phyloP scores from a whole-genome alignment of 2,329 filamentous ascomycete genomes.

The Aureobasidium sp. region DNA sequence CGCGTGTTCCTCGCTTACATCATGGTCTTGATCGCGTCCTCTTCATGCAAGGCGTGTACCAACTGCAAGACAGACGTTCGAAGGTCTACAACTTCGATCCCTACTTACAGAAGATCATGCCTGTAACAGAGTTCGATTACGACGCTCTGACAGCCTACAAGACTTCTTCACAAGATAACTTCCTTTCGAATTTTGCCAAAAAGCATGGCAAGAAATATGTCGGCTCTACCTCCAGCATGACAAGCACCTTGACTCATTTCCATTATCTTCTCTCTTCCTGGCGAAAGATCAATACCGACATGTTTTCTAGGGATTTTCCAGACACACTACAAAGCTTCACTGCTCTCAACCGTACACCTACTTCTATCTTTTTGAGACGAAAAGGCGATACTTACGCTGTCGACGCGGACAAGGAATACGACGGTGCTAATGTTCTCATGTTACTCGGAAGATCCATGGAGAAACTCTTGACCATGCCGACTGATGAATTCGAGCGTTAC shows the following conservation, averaged over 20 bases:
- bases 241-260: slow-evolving; percentile 76
- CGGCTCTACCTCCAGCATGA: slow-evolving; percentile 97
- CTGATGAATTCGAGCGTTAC: slow-evolving; percentile 79
- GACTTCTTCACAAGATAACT: slow-evolving; percentile 78
- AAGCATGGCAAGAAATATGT: slow-evolving; percentile 70
- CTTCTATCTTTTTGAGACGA: slow-evolving; percentile 73
- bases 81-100: slow-evolving; percentile 95
- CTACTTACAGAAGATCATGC: slow-evolving; percentile 89
- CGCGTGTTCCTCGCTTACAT: slow-evolving; percentile 55
- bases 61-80: slow-evolving; percentile 80
- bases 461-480: slow-evolving; percentile 80
- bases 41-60: slow-evolving; percentile 91
- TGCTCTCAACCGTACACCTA: slow-evolving; percentile 61
- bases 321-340: slow-evolving; percentile 58
- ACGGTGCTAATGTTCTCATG: slow-evolving; percentile 76
- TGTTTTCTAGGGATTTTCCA: slow-evolving; percentile 61
- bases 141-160: slow-evolving; percentile 77
- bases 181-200: slow-evolving; percentile 61
- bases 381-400: slow-evolving; percentile 87
- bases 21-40: slow-evolving; percentile 82
- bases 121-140: slow-evolving; percentile 87
- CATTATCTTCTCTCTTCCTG: slow-evolving; percentile 84
- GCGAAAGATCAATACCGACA: slow-evolving; percentile 61
- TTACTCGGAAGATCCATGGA: slow-evolving; percentile 95
- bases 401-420: slow-evolving; percentile 90